Evolutionary conservation across 805 yeast genomes (phyloP), one percentile per base, ranked within the genome.

Genomic region (Cyberlindnera nakhonratchasimensis): DNA sequence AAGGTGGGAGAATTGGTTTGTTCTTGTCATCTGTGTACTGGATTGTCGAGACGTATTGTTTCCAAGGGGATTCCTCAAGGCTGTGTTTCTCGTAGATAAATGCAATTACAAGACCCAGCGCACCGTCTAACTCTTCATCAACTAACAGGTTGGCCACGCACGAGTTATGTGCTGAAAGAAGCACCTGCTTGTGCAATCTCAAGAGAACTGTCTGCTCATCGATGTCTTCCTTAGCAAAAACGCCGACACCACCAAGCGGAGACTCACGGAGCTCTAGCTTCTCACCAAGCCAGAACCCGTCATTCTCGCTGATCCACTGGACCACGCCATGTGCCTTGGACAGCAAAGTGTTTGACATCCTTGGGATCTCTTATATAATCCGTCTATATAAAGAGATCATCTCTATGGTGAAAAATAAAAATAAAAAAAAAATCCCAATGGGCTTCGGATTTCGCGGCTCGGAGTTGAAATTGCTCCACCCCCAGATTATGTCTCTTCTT

Each of bases 21-120:
- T 60, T 59, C 5, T 61, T 50, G 4, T 61, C 54, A 3, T 63
- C 55, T 3, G 58, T 53, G 34, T 57, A 57, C 14, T 53, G 47
- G 21, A 87, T 73, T 16, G 83, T 69, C 21, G 67, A 61, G 34
- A 90, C 66, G 58, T 83, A 91, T 3, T 66, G 69, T 46, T 46
- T 69, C 97, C 97, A 91, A 5, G 96, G 96, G n/a, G 95, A 83
- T 4, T 59, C 52, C n/a, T 69, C 65, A 2, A 77, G 77, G 34
- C 72, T 64, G 3, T 76, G 64, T 41, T 70, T 61, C 58, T 91
- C 98, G 55, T 86, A 88, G 21, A 89, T 67, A 45, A 80, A 84
- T 0, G 90, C 77, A 7, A 86, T 50, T 6, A 83, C 77, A 38
- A 90, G 65, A 0, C 80, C 84, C 31, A 77, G 70, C 64, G 85